These are phyloP conservation scores for Osmanthus fragrans DNA, from an alignment of 257 asterid species.

Conservation along the genomic window DNA sequence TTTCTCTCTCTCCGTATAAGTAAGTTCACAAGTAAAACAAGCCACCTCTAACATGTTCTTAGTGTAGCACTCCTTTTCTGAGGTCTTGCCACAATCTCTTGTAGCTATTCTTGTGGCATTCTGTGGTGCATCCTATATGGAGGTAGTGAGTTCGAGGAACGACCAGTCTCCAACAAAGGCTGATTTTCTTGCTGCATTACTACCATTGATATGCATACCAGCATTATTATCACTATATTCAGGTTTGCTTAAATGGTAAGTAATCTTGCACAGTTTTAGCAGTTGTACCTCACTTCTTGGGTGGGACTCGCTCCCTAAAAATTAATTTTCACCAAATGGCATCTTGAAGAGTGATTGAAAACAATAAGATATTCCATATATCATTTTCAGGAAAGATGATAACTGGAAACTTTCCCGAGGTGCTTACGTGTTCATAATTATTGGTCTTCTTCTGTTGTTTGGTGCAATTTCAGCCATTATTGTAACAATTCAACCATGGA, in stretches of 20 bases:
- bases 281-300: constrained; percentile 1
- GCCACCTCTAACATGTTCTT: background rate
- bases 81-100: constrained; percentile 28
- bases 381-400: constrained; percentile 90
- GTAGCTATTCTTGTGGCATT: constrained; percentile 86
- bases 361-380: constrained; percentile 13
- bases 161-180: constrained; percentile 81
- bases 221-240: constrained; percentile 78
- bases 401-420: constrained; percentile 92
- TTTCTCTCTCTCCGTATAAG: background rate
- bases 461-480: constrained; percentile 89
- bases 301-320: constrained; percentile 19
- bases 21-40: background rate
- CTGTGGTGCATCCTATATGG: constrained; percentile 85
- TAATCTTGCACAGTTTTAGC: constrained; percentile 24
- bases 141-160: constrained; percentile 69
- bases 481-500: constrained; percentile 79
- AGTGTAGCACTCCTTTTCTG: constrained; percentile 25
- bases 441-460: constrained; percentile 82
- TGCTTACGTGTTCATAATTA: constrained; percentile 68
- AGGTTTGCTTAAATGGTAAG: constrained; percentile 95
- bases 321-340: constrained; percentile 16
- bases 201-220: constrained; percentile 93
- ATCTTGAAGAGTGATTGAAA: constrained; percentile 18
- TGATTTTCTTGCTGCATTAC: constrained; percentile 94